Percentiles rank a stretch among this genome's conserved stretches.
Conservation (phyloP, 441 rosid species). For the Mallotus japonicus region DNA sequence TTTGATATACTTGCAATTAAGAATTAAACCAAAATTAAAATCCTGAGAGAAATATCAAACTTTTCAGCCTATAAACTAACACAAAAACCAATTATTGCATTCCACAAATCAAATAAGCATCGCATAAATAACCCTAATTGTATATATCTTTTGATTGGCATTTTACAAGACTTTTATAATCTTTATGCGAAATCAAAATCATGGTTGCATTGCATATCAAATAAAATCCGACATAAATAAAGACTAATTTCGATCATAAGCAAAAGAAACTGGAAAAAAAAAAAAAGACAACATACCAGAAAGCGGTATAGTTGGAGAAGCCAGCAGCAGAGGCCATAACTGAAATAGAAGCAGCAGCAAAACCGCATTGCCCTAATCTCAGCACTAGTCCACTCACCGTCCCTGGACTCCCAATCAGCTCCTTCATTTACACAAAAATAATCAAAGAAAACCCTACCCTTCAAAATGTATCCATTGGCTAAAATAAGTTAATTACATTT, state of each 20-base stretch:
- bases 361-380: constrained; percentile 71
- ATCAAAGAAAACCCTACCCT: constrained; percentile 35
- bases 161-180: not conserved
- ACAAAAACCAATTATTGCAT: not conserved
- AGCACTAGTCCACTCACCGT: constrained; percentile 64
- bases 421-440: constrained; percentile 52
- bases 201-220: not conserved
- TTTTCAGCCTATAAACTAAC: not conserved
- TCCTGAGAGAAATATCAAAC: not conserved
- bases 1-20: not conserved
- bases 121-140: not conserved
- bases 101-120: not conserved
- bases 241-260: not conserved
- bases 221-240: not conserved
- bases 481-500: not conserved
- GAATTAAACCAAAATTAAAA: not conserved
- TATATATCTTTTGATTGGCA: not conserved
- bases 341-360: constrained; percentile 73
- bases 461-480: constrained; percentile 16
- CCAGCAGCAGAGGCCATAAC: constrained; percentile 63
- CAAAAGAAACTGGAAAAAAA: not conserved
- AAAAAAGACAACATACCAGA: constrained; percentile 48
- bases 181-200: not conserved
- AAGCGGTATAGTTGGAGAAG: constrained; percentile 78
- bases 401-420: constrained; percentile 81